Evolutionary conservation across 148 eudicot species (phyloP).

Genomic region (Dysphania ambrosioides): DNA sequence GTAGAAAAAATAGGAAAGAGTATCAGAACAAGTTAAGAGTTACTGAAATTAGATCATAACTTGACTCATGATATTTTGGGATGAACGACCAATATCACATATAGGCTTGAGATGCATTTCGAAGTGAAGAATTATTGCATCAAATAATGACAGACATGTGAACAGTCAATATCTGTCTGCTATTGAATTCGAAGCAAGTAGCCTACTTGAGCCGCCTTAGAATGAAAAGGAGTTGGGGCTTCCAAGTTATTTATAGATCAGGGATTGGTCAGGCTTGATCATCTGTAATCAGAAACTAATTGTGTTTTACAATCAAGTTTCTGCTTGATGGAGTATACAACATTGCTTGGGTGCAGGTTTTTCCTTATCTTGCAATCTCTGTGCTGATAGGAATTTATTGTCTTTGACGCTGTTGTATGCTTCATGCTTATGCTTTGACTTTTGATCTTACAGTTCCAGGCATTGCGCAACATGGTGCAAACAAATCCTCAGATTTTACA

Average conservation of each 20-base stretch:
- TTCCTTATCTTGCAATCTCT: neutral
- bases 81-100: neutral
- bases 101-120: neutral
- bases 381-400: neutral
- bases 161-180: neutral
- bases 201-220: neutral
- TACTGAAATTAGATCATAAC: neutral
- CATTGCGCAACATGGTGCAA: conserved; percentile 91
- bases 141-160: neutral
- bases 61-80: neutral
- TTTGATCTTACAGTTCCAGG: conserved; percentile 64
- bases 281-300: neutral
- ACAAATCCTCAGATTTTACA: conserved; percentile 90
- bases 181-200: neutral
- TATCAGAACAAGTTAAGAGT: neutral
- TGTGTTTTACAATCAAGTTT: neutral
- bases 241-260: neutral
- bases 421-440: conserved; percentile 13
- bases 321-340: too few relatives aligned
- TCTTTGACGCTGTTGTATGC: neutral
- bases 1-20: too few relatives aligned
- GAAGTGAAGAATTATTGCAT: neutral
- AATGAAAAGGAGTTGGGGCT: neutral
- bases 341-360: neutral
- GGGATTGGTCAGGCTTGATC: neutral